Percentiles rank a stretch among this genome's conserved stretches.
Conservation (phyloP, 108 stramenopile species). For the Pseudonitzschia delicatissima region DNA sequence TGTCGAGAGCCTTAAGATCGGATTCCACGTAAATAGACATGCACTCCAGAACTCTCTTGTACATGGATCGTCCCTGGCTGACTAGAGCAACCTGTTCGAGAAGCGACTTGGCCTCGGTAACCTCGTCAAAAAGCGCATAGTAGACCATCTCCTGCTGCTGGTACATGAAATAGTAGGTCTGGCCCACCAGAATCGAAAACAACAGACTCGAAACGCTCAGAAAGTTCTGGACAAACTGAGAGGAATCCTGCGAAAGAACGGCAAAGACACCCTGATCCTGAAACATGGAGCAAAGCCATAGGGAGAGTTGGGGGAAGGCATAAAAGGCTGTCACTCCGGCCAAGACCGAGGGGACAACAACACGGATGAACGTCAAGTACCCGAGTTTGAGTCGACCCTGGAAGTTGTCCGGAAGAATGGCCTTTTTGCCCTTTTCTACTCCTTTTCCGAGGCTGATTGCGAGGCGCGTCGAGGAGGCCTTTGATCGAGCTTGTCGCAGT, state of each 20-base stretch:
- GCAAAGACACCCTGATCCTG: constrained; percentile 74
- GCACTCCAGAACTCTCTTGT: constrained; percentile 27
- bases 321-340: constrained; percentile 48
- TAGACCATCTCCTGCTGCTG: constrained; percentile 78
- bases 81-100: constrained; percentile 88
- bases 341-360: constrained; percentile 59
- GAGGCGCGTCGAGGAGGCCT: too few species aligned
- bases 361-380: constrained; percentile 50
- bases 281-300: constrained; percentile 49
- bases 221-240: constrained; percentile 90
- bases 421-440: too few species aligned
- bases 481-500: too few species aligned
- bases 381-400: too few species aligned
- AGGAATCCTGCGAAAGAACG: constrained; percentile 71
- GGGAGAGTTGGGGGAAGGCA: constrained; percentile 54
- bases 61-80: constrained; percentile 19
- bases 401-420: too few species aligned
- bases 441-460: too few species aligned
- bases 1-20: constrained; percentile 59
- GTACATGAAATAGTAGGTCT: constrained; percentile 74
- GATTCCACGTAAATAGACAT: constrained; percentile 63
- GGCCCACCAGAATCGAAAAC: constrained; percentile 77
- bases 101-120: constrained; percentile 85
- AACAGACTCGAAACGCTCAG: constrained; percentile 69
- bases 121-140: constrained; percentile 80